These are phyloP conservation scores for Cyclotella kingstonii DNA, from an alignment of 108 stramenopile genomes.

Conservation along the genomic window DNA sequence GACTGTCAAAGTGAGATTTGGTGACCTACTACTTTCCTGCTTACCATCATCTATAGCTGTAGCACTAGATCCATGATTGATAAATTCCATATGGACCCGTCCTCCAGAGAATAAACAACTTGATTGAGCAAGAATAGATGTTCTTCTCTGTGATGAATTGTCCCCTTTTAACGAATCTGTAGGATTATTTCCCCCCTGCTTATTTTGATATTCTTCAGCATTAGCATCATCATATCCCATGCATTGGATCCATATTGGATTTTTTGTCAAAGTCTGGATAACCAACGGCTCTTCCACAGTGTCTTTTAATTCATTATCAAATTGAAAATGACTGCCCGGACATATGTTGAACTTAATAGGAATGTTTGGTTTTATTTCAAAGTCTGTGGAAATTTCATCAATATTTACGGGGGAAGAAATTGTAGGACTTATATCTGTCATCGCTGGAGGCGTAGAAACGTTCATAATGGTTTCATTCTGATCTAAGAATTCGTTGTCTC, in stretches of 20 bases:
- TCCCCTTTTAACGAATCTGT: no score
- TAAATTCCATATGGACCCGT: background rate
- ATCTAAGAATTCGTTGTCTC: no score
- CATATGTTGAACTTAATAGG: conserved; percentile 6
- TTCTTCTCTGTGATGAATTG: no score
- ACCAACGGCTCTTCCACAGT: background rate
- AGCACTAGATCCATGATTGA: conserved; percentile 4
- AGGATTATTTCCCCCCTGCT: no score
- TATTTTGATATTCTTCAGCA: background rate
- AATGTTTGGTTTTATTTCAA: conserved; percentile 9
- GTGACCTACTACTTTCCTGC: background rate
- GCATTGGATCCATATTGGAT: conserved; percentile 13
- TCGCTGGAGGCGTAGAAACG: background rate
- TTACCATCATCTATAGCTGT: background rate
- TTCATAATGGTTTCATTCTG: no score
- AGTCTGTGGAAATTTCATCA: background rate
- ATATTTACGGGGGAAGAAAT: background rate
- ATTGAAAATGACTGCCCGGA: background rate
- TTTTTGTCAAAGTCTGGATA: background rate
- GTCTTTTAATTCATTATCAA: background rate
- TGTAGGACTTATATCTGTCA: background rate
- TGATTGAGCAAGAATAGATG: background rate
- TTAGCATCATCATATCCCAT: background rate
- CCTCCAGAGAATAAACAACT: conserved; percentile 10
- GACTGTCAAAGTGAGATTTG: conserved; percentile 7